Percentiles rank a stretch among this genome's conserved stretches.
phyloP scores from a whole-genome alignment of 2,329 filamentous ascomycete species.

The Fusarium sp. region DNA sequence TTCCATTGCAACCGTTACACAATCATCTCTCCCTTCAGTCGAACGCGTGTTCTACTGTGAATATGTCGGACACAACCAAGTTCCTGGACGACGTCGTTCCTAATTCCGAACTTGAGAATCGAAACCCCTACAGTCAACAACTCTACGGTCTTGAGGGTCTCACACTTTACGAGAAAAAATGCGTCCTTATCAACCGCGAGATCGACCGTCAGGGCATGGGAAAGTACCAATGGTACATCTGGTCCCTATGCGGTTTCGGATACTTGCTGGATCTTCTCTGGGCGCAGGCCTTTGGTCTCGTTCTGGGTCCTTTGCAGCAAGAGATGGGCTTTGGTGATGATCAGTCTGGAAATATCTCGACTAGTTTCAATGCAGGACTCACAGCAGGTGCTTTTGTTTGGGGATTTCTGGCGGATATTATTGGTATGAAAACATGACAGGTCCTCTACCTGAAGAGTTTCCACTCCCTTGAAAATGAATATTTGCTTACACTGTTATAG shows the following conservation, averaged over 20 bases:
- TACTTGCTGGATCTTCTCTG: conserved; percentile 68
- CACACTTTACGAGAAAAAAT: conserved; percentile 53
- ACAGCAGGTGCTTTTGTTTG: conserved; percentile 68
- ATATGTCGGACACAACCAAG: neutral
- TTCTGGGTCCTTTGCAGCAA: conserved; percentile 65
- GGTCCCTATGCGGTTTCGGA: conserved; percentile 65
- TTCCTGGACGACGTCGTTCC: neutral
- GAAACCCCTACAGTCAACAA: neutral
- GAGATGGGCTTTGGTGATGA: conserved; percentile 64
- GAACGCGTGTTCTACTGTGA: too few species aligned
- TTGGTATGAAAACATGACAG: conserved; percentile 45
- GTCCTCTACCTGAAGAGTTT: conserved; percentile 11
- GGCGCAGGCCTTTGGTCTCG: conserved; percentile 69
- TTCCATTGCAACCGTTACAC: conserved; percentile 6
- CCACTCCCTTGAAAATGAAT: accelerated
- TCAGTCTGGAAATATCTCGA: conserved; percentile 61
- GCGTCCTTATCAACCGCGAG: conserved; percentile 55
- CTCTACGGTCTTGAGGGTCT: conserved; percentile 42
- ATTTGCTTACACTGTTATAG: conserved; percentile 34
- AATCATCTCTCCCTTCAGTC: neutral
- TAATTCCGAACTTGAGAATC: neutral
- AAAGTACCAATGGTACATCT: conserved; percentile 65
- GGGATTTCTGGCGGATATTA: conserved; percentile 67
- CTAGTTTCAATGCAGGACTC: conserved; percentile 65
- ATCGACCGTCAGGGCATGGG: conserved; percentile 66